Evolutionary conservation across 2,329 filamentous ascomycete species (phyloP).

Genomic region (Cercospora zeina): DNA sequence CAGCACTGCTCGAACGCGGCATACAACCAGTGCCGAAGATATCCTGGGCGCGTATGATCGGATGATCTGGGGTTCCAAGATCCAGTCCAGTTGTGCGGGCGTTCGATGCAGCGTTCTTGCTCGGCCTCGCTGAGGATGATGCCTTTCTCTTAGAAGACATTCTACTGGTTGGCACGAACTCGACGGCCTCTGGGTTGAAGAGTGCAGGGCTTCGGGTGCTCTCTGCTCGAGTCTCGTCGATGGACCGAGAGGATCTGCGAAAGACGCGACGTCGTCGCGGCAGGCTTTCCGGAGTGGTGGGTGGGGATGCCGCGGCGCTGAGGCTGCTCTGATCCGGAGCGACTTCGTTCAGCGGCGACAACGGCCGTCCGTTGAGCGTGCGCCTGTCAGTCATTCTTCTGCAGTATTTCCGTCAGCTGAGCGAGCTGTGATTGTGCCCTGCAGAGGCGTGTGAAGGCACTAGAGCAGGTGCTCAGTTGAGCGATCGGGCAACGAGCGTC

Average conservation of each 20-base stretch:
- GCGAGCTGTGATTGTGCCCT: not conserved
- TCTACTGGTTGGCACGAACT: slow-evolving; percentile 30
- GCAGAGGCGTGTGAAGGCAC: not conserved
- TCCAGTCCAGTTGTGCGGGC: slow-evolving; percentile 12
- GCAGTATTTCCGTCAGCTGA: not conserved
- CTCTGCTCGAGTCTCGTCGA: not conserved
- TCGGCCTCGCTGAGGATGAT: slow-evolving; percentile 28
- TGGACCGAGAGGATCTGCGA: not conserved
- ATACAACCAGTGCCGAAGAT: slow-evolving; percentile 24
- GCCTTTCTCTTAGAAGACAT: slow-evolving; percentile 37
- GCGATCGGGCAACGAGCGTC: not conserved
- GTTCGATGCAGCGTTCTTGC: slow-evolving; percentile 19
- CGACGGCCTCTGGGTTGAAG: slow-evolving; percentile 31
- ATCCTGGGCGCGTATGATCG: slow-evolving; percentile 27
- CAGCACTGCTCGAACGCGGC: not conserved
- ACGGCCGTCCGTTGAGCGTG: not conserved
- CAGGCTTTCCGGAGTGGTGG: not conserved
- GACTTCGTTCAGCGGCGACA: slow-evolving; percentile 2
- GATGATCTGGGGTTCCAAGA: slow-evolving; percentile 12
- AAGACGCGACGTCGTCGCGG: slow-evolving; percentile 9
- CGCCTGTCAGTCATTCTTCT: not conserved
- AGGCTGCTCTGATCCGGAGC: not conserved
- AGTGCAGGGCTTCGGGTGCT: not conserved
- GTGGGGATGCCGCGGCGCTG: slow-evolving; percentile 1
- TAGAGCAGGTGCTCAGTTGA: not conserved